Evolutionary conservation across 1,284 basidiomycete species (phyloP), one percentile per base, ranked within the genome.

Genomic region (Neolentinus lepideus): DNA sequence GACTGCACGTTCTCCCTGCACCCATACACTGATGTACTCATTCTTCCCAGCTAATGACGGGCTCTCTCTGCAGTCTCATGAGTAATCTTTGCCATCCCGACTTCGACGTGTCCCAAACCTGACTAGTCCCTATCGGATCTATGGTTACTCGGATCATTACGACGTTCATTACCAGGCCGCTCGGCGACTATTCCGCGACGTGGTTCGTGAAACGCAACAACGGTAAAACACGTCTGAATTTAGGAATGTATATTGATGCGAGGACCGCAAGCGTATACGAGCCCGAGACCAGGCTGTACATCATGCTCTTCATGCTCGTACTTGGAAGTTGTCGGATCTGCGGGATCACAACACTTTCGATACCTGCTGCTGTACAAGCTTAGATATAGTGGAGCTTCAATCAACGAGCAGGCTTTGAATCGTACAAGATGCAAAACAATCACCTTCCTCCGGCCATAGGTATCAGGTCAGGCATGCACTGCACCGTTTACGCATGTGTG

Each of bases 131-230:
- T 21, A 50, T 50, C 47, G 47, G 47, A 4, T 21, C 47, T 6
- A 8, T 50, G 14, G 27, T 50, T 3, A 21, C 47, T n/a, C 9
- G 47, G 27, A 50, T 50, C 22, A 26, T 50, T 11, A 50, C 47
- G 47, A 26, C 47, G 6, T 50, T 50, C 47, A 24, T 50, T 16
- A 21, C 47, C 47, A 21, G 47, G 12, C 47, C 47, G 11, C 47
- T 50, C 12, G 6, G 10, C 24, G 47, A 50, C 25, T 50, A 50
- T 21, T 50, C 47, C 9, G 47, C 47, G 12, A 26, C 47, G 21
- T 50, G 47, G 47, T 47, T 47, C 45, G 45, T 19, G 45, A 47
- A 47, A 21, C n/a, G 45, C 10, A 47, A 47, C 19, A 47, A 47
- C 33, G 33, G 33, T 35, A n/a, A n/a, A n/a, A n/a, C n/a, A 16